Conservation (phyloP, 163 green algal genomes). For the Coccomyxa subellipsoidea region DNA sequence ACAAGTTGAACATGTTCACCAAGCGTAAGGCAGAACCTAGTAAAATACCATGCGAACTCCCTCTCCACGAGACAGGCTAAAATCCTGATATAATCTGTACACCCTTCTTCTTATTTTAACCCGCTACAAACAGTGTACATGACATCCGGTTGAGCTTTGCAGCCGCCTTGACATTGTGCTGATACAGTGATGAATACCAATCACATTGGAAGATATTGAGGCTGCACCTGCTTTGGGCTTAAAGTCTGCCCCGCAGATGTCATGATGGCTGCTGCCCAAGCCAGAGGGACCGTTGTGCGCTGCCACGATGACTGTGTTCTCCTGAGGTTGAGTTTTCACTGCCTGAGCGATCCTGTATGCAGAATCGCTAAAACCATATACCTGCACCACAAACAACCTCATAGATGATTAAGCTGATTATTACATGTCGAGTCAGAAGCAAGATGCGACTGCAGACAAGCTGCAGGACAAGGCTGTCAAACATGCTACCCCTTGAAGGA, state of each 20-base stretch:
- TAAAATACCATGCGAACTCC: background rate
- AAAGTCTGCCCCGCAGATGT: constrained; percentile 63
- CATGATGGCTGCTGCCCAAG: constrained; percentile 41
- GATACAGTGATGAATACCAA: no score
- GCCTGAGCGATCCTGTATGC: constrained; percentile 35
- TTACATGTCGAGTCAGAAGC: no score
- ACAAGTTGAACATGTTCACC: background rate
- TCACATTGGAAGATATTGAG: background rate
- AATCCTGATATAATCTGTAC: no score
- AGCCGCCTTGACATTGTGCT: no score
- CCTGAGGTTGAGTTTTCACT: background rate
- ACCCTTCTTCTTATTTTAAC: no score
- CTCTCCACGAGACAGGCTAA: no score
- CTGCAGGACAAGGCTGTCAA: no score
- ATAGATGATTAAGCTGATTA: no score
- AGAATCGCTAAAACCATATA: constrained; percentile 34
- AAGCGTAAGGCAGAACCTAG: background rate
- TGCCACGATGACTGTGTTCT: constrained; percentile 44
- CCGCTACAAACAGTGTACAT: no score
- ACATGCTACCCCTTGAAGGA: no score
- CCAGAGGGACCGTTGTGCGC: constrained; percentile 68
- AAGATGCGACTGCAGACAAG: no score
- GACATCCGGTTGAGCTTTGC: no score
- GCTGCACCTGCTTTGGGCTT: background rate
- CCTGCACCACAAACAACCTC: background rate